These are phyloP conservation scores for Capsella rubella DNA, from an alignment of 441 rosid genomes.

Conservation along the genomic window DNA sequence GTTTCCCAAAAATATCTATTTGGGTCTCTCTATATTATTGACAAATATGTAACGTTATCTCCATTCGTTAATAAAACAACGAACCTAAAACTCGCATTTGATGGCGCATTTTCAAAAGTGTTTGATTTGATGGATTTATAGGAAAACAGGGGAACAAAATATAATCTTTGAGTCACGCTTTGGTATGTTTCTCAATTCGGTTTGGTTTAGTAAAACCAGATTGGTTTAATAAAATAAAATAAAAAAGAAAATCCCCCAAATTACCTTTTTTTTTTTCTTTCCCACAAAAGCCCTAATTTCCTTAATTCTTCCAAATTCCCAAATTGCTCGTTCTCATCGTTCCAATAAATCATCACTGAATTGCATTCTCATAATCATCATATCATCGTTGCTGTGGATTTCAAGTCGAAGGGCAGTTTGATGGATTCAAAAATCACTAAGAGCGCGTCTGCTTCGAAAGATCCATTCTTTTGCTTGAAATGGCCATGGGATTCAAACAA, in stretches of 20 bases:
- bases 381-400: neutral
- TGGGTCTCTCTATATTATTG: too few relatives aligned
- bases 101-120: too few relatives aligned
- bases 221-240: neutral
- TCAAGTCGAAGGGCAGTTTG: neutral
- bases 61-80: too few relatives aligned
- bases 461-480: slow-evolving; percentile 69
- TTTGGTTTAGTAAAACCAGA: neutral
- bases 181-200: neutral
- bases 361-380: neutral
- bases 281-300: neutral
- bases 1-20: too few relatives aligned
- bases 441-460: slow-evolving; percentile 41
- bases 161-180: neutral
- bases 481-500: slow-evolving; percentile 80
- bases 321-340: neutral
- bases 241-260: neutral
- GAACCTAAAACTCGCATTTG: too few relatives aligned
- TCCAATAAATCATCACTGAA: neutral
- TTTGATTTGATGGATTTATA: too few relatives aligned
- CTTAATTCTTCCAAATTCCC: neutral
- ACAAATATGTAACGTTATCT: too few relatives aligned
- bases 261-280: too few relatives aligned
- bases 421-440: slow-evolving; percentile 31
- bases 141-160: too few relatives aligned